phyloP scores from a whole-genome alignment of 2,329 filamentous ascomycete species.

The Pseudogymnoascus sp. region DNA sequence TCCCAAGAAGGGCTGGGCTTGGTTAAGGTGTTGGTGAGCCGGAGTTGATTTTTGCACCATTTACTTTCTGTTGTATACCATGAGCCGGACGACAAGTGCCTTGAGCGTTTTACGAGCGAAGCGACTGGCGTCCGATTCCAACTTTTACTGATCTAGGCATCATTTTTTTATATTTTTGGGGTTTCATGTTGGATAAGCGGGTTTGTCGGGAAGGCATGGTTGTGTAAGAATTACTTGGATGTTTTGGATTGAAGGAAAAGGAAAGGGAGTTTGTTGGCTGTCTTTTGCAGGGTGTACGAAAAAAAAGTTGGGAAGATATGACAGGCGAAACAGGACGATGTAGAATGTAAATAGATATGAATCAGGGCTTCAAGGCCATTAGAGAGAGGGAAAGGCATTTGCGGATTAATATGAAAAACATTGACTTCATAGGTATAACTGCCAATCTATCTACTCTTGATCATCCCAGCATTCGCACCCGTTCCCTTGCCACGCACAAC shows the following conservation, averaged over 20 bases:
- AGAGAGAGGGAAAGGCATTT: neutral
- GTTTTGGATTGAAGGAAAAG: neutral
- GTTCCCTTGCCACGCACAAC: constrained; percentile 1
- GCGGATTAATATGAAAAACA: neutral
- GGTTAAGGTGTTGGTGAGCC: constrained; percentile 13
- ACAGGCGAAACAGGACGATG: neutral
- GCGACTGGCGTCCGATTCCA: neutral
- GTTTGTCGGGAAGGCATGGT: neutral
- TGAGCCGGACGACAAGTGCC: neutral
- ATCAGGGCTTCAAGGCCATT: neutral
- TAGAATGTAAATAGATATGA: neutral
- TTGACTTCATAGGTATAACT: neutral
- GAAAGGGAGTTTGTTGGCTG: neutral
- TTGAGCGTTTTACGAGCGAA: neutral
- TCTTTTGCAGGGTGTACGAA: neutral
- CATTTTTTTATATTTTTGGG: neutral
- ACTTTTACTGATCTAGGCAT: neutral
- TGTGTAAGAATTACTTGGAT: neutral
- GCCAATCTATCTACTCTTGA: neutral
- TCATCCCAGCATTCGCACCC: constrained; percentile 3
- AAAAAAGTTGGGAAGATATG: neutral
- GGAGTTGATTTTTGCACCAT: neutral
- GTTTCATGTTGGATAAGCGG: neutral
- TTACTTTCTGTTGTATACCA: constrained; percentile 7
- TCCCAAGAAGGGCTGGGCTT: neutral